These are phyloP conservation scores for Neopestalotiopsis rosae DNA, from an alignment of 2,329 filamentous ascomycete genomes.

Conservation along the genomic window DNA sequence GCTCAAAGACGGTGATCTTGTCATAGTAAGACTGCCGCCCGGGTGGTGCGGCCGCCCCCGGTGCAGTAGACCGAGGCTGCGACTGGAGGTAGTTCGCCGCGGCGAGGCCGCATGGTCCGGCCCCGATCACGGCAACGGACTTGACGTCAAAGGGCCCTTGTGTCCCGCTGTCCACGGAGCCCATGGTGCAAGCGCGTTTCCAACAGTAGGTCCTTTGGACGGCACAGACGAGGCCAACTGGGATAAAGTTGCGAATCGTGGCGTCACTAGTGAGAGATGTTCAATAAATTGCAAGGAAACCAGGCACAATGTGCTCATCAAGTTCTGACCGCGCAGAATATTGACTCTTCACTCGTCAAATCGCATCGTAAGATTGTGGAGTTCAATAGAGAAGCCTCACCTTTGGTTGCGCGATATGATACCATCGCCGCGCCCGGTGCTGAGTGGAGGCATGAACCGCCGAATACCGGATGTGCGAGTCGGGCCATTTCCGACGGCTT, in stretches of 20 bases:
- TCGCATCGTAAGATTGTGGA: constrained; percentile 6
- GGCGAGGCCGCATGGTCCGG: constrained; percentile 79
- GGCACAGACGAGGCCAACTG: too few relatives aligned
- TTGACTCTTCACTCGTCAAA: background rate
- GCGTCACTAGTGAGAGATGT: background rate
- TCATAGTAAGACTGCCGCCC: constrained; percentile 52
- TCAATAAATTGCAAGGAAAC: background rate
- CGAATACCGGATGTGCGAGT: background rate
- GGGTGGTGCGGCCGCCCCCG: background rate
- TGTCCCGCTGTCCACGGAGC: constrained; percentile 20
- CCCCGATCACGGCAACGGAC: constrained; percentile 79
- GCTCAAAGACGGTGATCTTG: constrained; percentile 80
- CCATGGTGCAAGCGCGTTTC: constrained; percentile 21
- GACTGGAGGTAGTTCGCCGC: constrained; percentile 81
- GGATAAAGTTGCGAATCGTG: too few relatives aligned
- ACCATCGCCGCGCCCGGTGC: constrained; percentile 11
- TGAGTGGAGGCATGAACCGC: constrained; percentile 4
- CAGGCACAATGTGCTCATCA: background rate
- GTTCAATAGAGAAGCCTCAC: background rate
- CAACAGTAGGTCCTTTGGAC: too few relatives aligned
- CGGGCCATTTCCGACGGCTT: background rate
- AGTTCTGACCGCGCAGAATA: background rate
- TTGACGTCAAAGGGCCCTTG: constrained; percentile 52
- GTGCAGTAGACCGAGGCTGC: constrained; percentile 41
- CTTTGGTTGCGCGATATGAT: constrained; percentile 9